Evolutionary conservation across 108 stramenopile species (phyloP), one percentile per base, ranked within the genome.

Genomic region (Chaetoceros muelleri): DNA sequence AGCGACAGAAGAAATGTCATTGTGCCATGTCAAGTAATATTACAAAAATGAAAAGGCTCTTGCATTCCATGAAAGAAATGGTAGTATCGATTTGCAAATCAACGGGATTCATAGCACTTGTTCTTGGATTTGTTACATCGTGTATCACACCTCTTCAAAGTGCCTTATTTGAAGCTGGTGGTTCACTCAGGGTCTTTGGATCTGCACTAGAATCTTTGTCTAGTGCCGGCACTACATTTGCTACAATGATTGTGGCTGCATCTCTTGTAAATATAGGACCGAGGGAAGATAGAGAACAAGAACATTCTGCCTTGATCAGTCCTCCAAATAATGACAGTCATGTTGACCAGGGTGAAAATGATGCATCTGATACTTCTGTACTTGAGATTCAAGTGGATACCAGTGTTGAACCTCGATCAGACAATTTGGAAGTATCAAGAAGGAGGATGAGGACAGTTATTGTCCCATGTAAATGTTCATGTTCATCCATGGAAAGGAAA

Each of bases 131-230:
- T 53, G 57, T 80, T 2, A 82, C 79, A n/a, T 81, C 71, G 20
- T 82, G 72, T 30, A 87, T 87, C 31, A 63, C 76, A 23, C 85
- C 81, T 18, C 61, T 87, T 13, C 73, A 71, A 52, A 57, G 72
- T 44, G 81, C 81, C 0, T 26, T 87, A 25, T 87, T 87, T 67
- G 62, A 57, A 28, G 45, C 54, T 23, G 81, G 79, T 17, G 79
- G 75, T 2, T 31, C 72, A 31, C 63, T 87, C 28, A 62, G 85
- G 28, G 82, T 87, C 55, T 22, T 80, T 17, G 85, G 85, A 10
- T 71, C 74, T 2, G 79, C 85, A n/a, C 19, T 87, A 27, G 79
- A 87, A 52, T 65, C 78, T 44, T 57, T 86, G 20, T 81, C 75
- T 47, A 34, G 23, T 28, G 79, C 79, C 3, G 59, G 69, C 23